Evolutionary conservation across 2,329 filamentous ascomycete genomes (phyloP).

Genomic region (Cercospora berteroae): DNA sequence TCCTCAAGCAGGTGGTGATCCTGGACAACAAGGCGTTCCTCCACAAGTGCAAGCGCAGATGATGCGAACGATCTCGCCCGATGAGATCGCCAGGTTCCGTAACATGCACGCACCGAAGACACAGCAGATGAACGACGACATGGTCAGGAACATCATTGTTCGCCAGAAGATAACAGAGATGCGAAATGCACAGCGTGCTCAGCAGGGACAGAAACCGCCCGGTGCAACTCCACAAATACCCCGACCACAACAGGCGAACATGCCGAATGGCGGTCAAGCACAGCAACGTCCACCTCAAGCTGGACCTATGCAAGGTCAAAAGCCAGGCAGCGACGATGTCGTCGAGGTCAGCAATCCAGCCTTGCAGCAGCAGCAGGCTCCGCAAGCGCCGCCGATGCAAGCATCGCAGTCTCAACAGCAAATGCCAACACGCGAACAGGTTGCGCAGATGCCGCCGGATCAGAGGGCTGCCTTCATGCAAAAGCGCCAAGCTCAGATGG

Average conservation of each 20-base stretch:
- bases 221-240: slow-evolving; percentile 37
- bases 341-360: slow-evolving; percentile 39
- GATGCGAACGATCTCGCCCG: slow-evolving; percentile 26
- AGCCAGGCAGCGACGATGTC: slow-evolving; percentile 44
- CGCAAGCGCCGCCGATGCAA: slow-evolving; percentile 37
- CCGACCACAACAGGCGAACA: slow-evolving; percentile 15
- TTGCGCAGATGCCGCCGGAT: slow-evolving; percentile 28
- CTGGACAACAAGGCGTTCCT: slow-evolving; percentile 23
- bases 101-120: slow-evolving; percentile 34
- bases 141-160: slow-evolving; percentile 39
- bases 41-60: slow-evolving; percentile 17
- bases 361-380: slow-evolving; percentile 18
- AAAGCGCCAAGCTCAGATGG: slow-evolving; percentile 21
- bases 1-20: slow-evolving; percentile 27
- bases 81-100: slow-evolving; percentile 44
- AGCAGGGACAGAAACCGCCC: slow-evolving; percentile 34
- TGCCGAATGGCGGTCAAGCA: slow-evolving; percentile 14
- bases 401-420: slow-evolving; percentile 23
- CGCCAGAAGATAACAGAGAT: slow-evolving; percentile 23
- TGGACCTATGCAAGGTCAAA: background rate
- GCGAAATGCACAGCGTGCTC: slow-evolving; percentile 32
- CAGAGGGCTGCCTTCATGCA: slow-evolving; percentile 9
- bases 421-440: slow-evolving; percentile 26
- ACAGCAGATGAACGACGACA: slow-evolving; percentile 43
- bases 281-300: slow-evolving; percentile 20